Conservation (phyloP, 202 grass and related monocot genomes). For the Brachypodium distachyon region DNA sequence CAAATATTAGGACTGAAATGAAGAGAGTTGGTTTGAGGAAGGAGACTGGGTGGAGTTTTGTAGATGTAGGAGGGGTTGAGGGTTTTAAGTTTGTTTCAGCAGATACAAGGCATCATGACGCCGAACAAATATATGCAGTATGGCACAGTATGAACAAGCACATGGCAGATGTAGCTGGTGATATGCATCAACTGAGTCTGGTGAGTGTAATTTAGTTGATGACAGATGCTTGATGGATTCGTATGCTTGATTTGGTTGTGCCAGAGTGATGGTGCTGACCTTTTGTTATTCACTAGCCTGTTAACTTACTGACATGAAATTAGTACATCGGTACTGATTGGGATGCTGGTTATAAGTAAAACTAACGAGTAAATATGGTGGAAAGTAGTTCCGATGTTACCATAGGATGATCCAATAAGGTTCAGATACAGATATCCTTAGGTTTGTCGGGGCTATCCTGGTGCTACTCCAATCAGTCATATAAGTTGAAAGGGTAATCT, state of each 20-base stretch:
- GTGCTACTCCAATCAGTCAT: background rate
- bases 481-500: background rate
- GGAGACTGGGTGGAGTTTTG: slow-evolving; percentile 68
- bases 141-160: slow-evolving; percentile 54
- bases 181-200: slow-evolving; percentile 25
- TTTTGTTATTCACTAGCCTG: background rate
- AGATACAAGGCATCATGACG: slow-evolving; percentile 48
- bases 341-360: background rate
- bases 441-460: background rate
- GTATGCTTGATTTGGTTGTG: background rate
- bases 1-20: slow-evolving; percentile 56
- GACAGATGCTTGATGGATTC: background rate
- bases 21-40: slow-evolving; percentile 41
- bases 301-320: slow-evolving; percentile 3
- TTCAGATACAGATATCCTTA: background rate
- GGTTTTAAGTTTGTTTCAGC: slow-evolving; percentile 50
- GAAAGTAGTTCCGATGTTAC: background rate
- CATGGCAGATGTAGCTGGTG: slow-evolving; percentile 30
- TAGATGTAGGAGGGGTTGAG: slow-evolving; percentile 49
- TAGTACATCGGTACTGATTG: background rate
- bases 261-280: background rate
- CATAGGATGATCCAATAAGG: background rate
- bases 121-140: slow-evolving; percentile 50
- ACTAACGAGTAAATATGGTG: background rate
- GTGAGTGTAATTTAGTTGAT: slow-evolving; percentile 14